phyloP scores from a whole-genome alignment of 805 yeast species.

The Lipomyces japonicus region DNA sequence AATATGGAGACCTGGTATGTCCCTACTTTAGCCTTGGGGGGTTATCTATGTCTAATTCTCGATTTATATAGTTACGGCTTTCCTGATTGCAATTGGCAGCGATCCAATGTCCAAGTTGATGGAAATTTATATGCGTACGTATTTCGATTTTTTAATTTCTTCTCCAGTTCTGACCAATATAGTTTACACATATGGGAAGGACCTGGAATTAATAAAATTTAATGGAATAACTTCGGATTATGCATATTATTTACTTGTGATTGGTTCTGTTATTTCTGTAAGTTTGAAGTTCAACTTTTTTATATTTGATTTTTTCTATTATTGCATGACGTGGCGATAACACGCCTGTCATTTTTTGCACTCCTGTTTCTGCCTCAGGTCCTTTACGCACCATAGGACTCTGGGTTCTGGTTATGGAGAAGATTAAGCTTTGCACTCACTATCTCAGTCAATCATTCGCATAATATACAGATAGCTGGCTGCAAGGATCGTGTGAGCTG shows the following conservation, averaged over 20 bases:
- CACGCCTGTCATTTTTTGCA: not conserved
- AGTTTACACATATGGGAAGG: slow-evolving; percentile 31
- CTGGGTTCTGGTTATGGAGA: slow-evolving; percentile 39
- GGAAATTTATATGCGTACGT: slow-evolving; percentile 31
- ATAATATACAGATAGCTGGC: slow-evolving; percentile 6
- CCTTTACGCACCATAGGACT: slow-evolving; percentile 31
- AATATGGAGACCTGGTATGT: slow-evolving; percentile 23
- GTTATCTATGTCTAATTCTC: not conserved
- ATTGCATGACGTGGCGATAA: not conserved
- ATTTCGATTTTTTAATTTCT: not conserved
- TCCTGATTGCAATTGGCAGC: slow-evolving; percentile 22
- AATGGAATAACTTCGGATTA: slow-evolving; percentile 29
- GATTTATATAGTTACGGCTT: slow-evolving; percentile 22
- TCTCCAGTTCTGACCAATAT: not conserved
- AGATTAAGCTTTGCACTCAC: slow-evolving; percentile 31
- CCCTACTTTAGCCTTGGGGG: too few species aligned
- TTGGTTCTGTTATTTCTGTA: slow-evolving; percentile 27
- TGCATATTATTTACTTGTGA: slow-evolving; percentile 26
- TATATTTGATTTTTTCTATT: not conserved
- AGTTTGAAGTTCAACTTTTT: slow-evolving; percentile 3
- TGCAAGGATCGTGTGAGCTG: slow-evolving; percentile 29
- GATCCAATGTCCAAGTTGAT: slow-evolving; percentile 30
- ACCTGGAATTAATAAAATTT: slow-evolving; percentile 30
- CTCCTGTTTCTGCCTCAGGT: slow-evolving; percentile 40
- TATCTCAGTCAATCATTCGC: slow-evolving; percentile 28